A percentile compares a stretch with the other conserved stretches of the same genome.
phyloP scores from a whole-genome alignment of 768 basidiomycete species.

The Agaricus blazei region DNA sequence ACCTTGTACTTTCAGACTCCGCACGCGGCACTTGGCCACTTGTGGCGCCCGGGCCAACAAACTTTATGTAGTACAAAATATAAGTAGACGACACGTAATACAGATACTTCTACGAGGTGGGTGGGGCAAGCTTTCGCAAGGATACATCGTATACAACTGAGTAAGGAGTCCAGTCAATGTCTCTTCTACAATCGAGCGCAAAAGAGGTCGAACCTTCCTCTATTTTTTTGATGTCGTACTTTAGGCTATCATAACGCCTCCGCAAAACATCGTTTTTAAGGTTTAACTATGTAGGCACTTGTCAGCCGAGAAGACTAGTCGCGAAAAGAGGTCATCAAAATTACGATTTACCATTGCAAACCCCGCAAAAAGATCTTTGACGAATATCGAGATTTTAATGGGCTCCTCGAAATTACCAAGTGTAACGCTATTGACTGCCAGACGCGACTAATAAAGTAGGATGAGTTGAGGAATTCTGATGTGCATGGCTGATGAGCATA shows the following conservation, averaged over 20 bases:
- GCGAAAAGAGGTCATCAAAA: background rate
- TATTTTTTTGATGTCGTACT: conserved; percentile 85
- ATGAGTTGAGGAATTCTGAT: background rate
- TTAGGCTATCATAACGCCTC: conserved; percentile 73
- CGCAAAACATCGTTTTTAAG: conserved; percentile 76
- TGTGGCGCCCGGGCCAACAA: background rate
- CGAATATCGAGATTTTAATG: conserved; percentile 70
- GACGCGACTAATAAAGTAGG: conserved; percentile 49
- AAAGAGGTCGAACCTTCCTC: conserved; percentile 60
- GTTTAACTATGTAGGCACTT: conserved; percentile 49
- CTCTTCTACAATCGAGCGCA: background rate
- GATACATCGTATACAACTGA: conserved; percentile 85
- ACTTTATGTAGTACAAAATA: background rate
- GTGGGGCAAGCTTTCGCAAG: conserved; percentile 53
- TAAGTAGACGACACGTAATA: background rate
- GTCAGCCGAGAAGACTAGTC: background rate
- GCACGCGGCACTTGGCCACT: background rate
- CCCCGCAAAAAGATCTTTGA: conserved; percentile 78
- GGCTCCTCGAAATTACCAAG: conserved; percentile 78
- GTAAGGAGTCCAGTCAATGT: background rate
- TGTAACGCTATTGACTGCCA: conserved; percentile 80
- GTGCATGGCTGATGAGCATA: conserved; percentile 24
- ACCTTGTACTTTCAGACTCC: conserved; percentile 10
- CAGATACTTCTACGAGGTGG: background rate
- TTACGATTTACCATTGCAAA: conserved; percentile 63